Conservation (phyloP, 2,329 filamentous ascomycete species). For the Boeremia exigua region DNA sequence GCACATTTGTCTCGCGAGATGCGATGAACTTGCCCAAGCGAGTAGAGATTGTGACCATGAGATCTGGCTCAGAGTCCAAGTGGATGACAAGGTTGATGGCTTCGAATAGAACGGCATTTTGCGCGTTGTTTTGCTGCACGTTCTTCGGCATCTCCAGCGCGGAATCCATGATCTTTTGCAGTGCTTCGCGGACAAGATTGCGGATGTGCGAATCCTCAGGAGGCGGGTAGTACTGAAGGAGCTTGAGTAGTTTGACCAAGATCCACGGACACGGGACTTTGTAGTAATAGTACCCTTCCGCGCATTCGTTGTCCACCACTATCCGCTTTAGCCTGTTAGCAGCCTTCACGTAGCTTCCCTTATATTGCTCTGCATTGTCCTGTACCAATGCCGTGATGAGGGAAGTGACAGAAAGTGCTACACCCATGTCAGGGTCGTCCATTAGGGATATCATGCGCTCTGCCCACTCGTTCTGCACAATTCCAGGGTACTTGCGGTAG, state of each 20-base stretch:
- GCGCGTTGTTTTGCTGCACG: conserved; percentile 98
- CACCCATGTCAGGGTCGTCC: conserved; percentile 94
- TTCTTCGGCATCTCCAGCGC: conserved; percentile 97
- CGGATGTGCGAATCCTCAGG: conserved; percentile 94
- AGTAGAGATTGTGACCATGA: conserved; percentile 95
- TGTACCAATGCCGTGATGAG: conserved; percentile 93
- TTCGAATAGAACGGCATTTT: conserved; percentile 97
- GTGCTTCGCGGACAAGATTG: conserved; percentile 86
- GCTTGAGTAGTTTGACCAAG: conserved; percentile 88
- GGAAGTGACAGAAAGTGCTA: conserved; percentile 93
- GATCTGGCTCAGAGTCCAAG: conserved; percentile 87
- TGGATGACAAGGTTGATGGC: conserved; percentile 99
- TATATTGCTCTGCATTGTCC: conserved; percentile 93
- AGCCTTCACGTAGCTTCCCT: conserved; percentile 91
- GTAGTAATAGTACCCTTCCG: conserved; percentile 95
- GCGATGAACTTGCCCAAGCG: conserved; percentile 94
- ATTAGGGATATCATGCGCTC: conserved; percentile 98
- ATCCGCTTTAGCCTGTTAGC: conserved; percentile 88
- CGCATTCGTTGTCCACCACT: conserved; percentile 86
- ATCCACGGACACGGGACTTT: conserved; percentile 99
- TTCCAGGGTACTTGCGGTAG: conserved; percentile 92
- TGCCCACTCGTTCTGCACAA: conserved; percentile 95
- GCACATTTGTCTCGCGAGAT: conserved; percentile 94
- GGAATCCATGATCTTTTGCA: conserved; percentile 88
- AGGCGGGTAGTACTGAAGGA: conserved; percentile 95